A percentile compares a stretch with the other conserved stretches of the same genome.
phyloP scores from a whole-genome alignment of 257 asterid genomes.

The Leptodermis oblonga region DNA sequence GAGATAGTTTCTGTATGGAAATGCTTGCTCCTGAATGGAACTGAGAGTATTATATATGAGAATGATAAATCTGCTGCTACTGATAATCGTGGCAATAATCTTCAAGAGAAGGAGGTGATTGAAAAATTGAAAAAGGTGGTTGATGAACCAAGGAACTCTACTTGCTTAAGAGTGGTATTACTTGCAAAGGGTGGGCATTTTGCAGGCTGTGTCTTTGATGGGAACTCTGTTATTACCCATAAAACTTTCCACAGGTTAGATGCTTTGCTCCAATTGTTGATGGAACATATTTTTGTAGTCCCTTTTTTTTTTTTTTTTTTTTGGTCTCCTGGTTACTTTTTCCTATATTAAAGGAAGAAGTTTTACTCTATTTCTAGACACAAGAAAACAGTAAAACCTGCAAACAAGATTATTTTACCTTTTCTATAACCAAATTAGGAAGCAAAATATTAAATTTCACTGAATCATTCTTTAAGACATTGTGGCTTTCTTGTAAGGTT shows the following conservation, averaged over 20 bases:
- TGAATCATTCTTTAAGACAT: not conserved
- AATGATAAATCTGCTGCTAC: constrained; percentile 34
- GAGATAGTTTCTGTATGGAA: constrained; percentile 73
- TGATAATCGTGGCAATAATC: constrained; percentile 35
- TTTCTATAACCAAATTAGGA: not conserved
- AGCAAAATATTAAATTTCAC: not conserved
- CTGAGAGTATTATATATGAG: constrained; percentile 49
- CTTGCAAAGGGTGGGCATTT: constrained; percentile 96
- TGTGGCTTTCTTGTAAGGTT: not conserved
- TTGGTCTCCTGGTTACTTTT: not conserved
- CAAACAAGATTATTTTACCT: not conserved
- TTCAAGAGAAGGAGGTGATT: constrained; percentile 53
- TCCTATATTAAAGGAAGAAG: not conserved
- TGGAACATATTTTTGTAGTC: not conserved
- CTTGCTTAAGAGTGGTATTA: constrained; percentile 68
- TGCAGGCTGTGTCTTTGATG: constrained; percentile 97
- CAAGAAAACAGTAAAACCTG: not conserved
- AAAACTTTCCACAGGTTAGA: constrained; percentile 97
- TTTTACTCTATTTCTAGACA: too few species aligned
- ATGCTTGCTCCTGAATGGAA: constrained; percentile 61
- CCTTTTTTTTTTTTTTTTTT: not conserved
- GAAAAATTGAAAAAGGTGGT: constrained; percentile 57
- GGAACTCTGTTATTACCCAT: constrained; percentile 70
- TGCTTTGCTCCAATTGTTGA: constrained; percentile 14
- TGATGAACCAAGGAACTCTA: constrained; percentile 69